These are phyloP conservation scores for Colletotrichum lindemuthianum DNA, from an alignment of 2,329 filamentous ascomycete species.

Conservation along the genomic window DNA sequence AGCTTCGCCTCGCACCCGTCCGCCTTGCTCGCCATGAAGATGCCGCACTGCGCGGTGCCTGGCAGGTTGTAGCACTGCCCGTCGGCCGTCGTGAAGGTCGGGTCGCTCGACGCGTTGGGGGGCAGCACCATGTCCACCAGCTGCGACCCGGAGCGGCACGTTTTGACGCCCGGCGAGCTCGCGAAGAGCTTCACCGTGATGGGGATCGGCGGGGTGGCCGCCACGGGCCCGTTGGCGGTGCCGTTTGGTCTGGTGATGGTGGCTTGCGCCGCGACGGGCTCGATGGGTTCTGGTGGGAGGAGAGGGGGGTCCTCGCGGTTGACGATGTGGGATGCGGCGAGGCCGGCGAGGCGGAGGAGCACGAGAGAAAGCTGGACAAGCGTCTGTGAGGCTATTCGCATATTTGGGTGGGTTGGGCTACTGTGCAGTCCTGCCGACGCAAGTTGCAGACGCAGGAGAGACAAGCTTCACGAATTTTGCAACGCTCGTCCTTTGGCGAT, in stretches of 20 bases:
- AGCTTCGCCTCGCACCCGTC: slow-evolving; percentile 34
- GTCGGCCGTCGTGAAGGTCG: slow-evolving; percentile 8
- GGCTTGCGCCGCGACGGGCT: slow-evolving; percentile 25
- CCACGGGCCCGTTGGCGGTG: background rate
- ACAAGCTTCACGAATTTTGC: background rate
- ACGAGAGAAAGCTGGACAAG: slow-evolving; percentile 3
- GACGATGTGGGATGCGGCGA: slow-evolving; percentile 19
- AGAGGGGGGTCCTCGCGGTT: slow-evolving; percentile 25
- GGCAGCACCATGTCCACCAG: slow-evolving; percentile 21
- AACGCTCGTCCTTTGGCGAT: background rate
- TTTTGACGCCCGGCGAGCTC: slow-evolving; percentile 27
- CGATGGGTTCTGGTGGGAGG: background rate
- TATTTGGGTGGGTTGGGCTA: background rate
- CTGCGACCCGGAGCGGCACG: slow-evolving; percentile 23
- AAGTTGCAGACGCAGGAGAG: no score
- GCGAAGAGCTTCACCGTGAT: slow-evolving; percentile 29
- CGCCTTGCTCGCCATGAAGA: slow-evolving; percentile 31
- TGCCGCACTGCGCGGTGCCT: slow-evolving; percentile 24
- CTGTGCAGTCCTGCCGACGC: no score
- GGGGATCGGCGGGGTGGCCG: slow-evolving; percentile 12
- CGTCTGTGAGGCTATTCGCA: slow-evolving; percentile 3
- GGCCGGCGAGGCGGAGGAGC: slow-evolving; percentile 18
- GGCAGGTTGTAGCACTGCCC: slow-evolving; percentile 34
- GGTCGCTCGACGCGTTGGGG: slow-evolving; percentile 14
- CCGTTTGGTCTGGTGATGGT: slow-evolving; percentile 14